Base-by-base conservation (phyloP, 768 basidiomycete genomes). In the Tremella mesenterica region DNA sequence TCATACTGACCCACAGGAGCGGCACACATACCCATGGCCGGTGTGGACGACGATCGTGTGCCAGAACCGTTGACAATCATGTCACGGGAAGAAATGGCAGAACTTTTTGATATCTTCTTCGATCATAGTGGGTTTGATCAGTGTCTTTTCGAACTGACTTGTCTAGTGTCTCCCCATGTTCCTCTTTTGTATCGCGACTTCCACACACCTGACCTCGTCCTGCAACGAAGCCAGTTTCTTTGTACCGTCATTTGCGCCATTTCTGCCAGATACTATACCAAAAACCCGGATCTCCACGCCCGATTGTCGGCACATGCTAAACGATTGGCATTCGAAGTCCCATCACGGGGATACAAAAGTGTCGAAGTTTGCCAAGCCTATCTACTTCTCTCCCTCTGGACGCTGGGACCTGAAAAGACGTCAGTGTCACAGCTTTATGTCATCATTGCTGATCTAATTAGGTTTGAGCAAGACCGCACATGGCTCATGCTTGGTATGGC, bases 291-390 rank as follows among this genome's bases (percentile, higher is more conserved):
- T 26, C 79, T 96, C 13, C 86, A 93, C 60, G 75, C 81, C 1
- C 81, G 81, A 49, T 78, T 96, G 43, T 71, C 71, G 18, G 58
- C 68, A 0, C 79, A 91, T 29, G 85, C 86, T 2, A 86, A 87
- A 66, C 85, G 86, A 62, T 81, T 96, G 18, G 86, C 92, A 0
- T 96, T 92, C 50, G 73, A 75, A 29, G 71, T 74, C 9, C 71
- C 72, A 2, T 64, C 70, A 8, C 55, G 64, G 54, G 74, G 74
- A 3, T 73, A 72, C 58, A 75, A 75, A 73, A 86, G 85, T 12
- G 85, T 92, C 44, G 89, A 95, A 75, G 89, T 93, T 56, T 88
- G 92, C 3, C 92, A 99, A 69, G 93, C 90, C 0, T 99, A 95
- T 72, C 76, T 96, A 18, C 77, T 99, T 8, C 82, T 96, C 48